These are phyloP conservation scores for Ophiobolus disseminans DNA, from an alignment of 2,329 filamentous ascomycete genomes.

Conservation along the genomic window DNA sequence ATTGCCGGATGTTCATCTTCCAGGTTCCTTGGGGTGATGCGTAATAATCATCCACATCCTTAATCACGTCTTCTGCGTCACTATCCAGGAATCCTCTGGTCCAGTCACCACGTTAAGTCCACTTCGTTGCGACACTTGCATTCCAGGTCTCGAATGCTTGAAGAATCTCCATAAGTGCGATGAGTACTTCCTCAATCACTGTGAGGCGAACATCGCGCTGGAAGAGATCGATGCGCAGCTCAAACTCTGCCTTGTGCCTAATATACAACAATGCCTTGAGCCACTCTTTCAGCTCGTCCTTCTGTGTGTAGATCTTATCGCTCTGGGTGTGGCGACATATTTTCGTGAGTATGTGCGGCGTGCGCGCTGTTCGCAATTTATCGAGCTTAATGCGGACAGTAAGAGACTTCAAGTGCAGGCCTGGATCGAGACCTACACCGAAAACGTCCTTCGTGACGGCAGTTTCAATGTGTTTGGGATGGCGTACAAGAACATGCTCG, in stretches of 20 bases:
- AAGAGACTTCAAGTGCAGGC: neutral
- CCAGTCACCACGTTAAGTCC: too few species aligned
- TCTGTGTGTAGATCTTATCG: neutral
- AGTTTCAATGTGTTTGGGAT: neutral
- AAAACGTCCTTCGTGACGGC: neutral
- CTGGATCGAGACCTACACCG: neutral
- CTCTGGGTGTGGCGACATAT: neutral
- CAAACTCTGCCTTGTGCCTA: neutral
- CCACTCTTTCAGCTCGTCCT: neutral
- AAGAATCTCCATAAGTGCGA: too few species aligned
- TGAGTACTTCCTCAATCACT: neutral
- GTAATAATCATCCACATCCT: too few species aligned
- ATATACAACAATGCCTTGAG: neutral
- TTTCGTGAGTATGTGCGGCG: too few species aligned
- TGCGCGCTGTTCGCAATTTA: too few species aligned
- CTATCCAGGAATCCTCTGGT: too few species aligned
- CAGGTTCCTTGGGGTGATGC: too few species aligned
- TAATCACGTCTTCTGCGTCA: too few species aligned
- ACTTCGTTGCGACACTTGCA: too few species aligned
- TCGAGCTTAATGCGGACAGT: neutral
- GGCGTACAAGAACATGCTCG: neutral
- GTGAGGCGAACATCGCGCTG: neutral
- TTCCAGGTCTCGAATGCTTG: too few species aligned
- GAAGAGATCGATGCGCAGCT: neutral
- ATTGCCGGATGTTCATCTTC: too few species aligned